Conservation (phyloP, 1,284 basidiomycete genomes). For the Amylostereum areolatum region DNA sequence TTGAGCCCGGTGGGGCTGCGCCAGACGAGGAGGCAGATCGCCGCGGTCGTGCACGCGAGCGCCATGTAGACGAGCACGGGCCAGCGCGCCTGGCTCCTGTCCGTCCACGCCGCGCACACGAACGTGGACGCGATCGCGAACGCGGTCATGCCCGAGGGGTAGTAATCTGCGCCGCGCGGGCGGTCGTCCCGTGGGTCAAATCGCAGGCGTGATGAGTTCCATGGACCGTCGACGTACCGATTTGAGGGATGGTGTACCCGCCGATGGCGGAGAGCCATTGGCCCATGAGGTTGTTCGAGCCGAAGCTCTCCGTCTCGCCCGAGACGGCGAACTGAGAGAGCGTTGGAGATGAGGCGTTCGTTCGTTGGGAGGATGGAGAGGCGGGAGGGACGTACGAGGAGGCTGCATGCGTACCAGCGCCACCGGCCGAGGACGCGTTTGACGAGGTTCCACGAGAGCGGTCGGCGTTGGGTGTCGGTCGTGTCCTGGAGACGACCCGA, state of each 20-base stretch:
- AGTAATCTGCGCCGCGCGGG: constrained; percentile 39
- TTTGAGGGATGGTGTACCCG: constrained; percentile 56
- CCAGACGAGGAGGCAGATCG: constrained; percentile 55
- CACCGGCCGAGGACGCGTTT: constrained; percentile 54
- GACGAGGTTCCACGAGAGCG: constrained; percentile 43
- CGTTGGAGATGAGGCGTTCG: neutral
- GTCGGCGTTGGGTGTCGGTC: constrained; percentile 30
- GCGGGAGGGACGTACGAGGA: constrained; percentile 36
- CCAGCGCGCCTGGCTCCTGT: constrained; percentile 50
- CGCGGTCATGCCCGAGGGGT: constrained; percentile 60
- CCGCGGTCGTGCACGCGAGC: constrained; percentile 44
- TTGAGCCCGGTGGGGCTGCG: constrained; percentile 49
- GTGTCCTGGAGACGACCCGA: constrained; percentile 36
- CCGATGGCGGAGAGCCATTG: constrained; percentile 65
- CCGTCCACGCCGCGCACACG: constrained; percentile 58
- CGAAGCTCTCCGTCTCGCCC: constrained; percentile 65
- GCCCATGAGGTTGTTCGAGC: constrained; percentile 71
- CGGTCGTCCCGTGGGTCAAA: neutral
- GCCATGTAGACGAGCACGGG: constrained; percentile 62
- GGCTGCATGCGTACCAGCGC: constrained; percentile 66
- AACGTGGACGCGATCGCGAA: constrained; percentile 60
- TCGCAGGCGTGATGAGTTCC: neutral
- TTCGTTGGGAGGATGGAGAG: neutral
- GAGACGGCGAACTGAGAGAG: constrained; percentile 49
- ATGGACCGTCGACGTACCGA: constrained; percentile 28